Evolutionary conservation across 176 grass and related monocot species (phyloP), one percentile per base, ranked within the genome.

Genomic region (Aegilops tauschii): DNA sequence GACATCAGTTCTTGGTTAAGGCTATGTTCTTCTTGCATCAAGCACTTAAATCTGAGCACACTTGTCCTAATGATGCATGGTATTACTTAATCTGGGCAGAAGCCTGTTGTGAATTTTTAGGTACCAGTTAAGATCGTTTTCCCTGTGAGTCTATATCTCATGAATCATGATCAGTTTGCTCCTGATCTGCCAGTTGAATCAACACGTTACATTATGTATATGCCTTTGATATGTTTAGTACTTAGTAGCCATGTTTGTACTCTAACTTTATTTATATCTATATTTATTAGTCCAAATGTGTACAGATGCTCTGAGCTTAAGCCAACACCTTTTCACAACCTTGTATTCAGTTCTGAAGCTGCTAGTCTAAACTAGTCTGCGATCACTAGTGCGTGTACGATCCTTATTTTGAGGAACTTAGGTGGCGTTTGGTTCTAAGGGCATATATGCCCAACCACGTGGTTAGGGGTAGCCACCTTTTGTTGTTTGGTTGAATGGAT

Each of bases 61-160:
- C 35, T 31, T 84, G 47, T 25, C 49, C 12, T 59, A 58, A 76
- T 77, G 62, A 62, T 78, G 18, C 74, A 13, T 80, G 67, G 61
- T 89, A 59, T 74, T 85, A 34, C 67, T 23, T 58, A 42, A 56
- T 75, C 36, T 81, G 37, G 37, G 81, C 49, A 17, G 49, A 86
- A 17, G 58, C 64, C 36, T 76, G 27, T 14, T 80, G 29, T 34
- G 32, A 85, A 89, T 28, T 28, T 54, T 5, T 61, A 73, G 49
- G 61, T 90, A 21, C 49, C 11, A 77, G 61, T 17, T 42, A 61
- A 62, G 77, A 37, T 29, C 71, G 10, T 80, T 27, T 81, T 67
- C 65, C 13, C 5, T 10, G 5, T 69, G 36, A 74, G 36, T 80
- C 29, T 20, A 64, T 63, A 75, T 76, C 25, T 65, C 39, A 36